Evolutionary conservation across 2,329 filamentous ascomycete genomes (phyloP).

Genomic region (Chaetomiaceae sp.): DNA sequence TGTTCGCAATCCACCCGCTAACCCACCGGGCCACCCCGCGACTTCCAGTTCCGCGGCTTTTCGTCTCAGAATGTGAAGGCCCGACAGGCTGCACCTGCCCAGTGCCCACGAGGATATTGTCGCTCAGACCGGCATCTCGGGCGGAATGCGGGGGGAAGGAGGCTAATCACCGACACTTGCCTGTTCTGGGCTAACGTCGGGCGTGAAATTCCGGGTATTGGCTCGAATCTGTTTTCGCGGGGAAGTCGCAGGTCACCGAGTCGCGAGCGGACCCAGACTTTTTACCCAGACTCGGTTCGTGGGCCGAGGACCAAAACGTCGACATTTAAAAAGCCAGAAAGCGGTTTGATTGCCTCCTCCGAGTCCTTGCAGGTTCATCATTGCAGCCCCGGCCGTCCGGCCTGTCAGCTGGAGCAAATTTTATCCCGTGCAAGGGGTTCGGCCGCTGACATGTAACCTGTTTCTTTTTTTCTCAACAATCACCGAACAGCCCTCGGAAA

Average conservation of each 20-base stretch:
- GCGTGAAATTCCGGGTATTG: constrained; percentile 25
- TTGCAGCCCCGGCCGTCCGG: no score
- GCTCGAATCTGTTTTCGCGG: constrained; percentile 6
- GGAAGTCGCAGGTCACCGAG: not conserved
- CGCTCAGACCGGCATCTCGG: constrained; percentile 28
- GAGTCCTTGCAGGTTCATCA: no score
- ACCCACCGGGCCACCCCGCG: no score
- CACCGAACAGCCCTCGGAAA: constrained; percentile 8
- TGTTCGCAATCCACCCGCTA: not conserved
- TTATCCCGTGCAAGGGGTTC: constrained; percentile 2
- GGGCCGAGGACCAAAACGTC: not conserved
- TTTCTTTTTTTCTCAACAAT: not conserved
- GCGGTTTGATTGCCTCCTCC: no score
- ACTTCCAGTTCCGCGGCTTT: constrained; percentile 16
- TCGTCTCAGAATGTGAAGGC: constrained; percentile 6
- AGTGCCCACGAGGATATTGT: constrained; percentile 17
- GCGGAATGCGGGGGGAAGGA: constrained; percentile 28
- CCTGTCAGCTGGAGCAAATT: no score
- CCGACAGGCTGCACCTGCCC: constrained; percentile 14
- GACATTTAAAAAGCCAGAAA: not conserved
- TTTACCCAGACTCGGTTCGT: not conserved
- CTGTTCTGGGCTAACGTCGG: constrained; percentile 24
- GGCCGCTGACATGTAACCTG: constrained; percentile 5
- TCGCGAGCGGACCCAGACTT: not conserved
- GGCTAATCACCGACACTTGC: constrained; percentile 28